These are phyloP conservation scores for Candida sanyaensis DNA, from an alignment of 1,139 yeast genomes.

Conservation along the genomic window DNA sequence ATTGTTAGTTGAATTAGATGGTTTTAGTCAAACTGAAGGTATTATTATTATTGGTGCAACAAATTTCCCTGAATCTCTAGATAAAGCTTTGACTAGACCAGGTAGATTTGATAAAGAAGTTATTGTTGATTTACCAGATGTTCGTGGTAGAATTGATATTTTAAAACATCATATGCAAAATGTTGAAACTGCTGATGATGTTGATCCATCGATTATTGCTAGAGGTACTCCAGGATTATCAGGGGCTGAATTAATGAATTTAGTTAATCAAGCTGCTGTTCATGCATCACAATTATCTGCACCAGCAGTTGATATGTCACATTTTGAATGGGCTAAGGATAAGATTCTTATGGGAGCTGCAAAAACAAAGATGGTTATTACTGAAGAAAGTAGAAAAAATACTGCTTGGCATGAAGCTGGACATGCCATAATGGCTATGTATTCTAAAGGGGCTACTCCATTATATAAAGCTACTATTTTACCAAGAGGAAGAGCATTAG, in stretches of 20 bases:
- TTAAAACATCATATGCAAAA: conserved; percentile 90
- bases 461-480: conserved; percentile 94
- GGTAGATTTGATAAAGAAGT: conserved; percentile 98
- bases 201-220: conserved; percentile 86
- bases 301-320: conserved; percentile 83
- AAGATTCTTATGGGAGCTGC: conserved; percentile 98
- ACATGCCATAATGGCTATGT: conserved; percentile 97
- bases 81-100: conserved; percentile 96
- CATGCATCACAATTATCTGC: conserved; percentile 94
- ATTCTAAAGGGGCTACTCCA: conserved; percentile 93
- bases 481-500: conserved; percentile 96
- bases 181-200: conserved; percentile 81
- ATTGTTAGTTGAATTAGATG: conserved; percentile 92
- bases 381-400: conserved; percentile 89
- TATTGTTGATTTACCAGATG: conserved; percentile 95
- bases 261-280: conserved; percentile 97
- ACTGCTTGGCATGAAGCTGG: conserved; percentile 99
- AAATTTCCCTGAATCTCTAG: conserved; percentile 94
- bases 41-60: conserved; percentile 98
- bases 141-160: conserved; percentile 93
- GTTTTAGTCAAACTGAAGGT: conserved; percentile 90
- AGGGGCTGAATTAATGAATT: conserved; percentile 95
- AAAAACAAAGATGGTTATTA: conserved; percentile 93
- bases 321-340: conserved; percentile 99
- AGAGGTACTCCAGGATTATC: conserved; percentile 97